Conservation (phyloP, 1,139 yeast genomes). For the Suhomyces yuchorum region DNA sequence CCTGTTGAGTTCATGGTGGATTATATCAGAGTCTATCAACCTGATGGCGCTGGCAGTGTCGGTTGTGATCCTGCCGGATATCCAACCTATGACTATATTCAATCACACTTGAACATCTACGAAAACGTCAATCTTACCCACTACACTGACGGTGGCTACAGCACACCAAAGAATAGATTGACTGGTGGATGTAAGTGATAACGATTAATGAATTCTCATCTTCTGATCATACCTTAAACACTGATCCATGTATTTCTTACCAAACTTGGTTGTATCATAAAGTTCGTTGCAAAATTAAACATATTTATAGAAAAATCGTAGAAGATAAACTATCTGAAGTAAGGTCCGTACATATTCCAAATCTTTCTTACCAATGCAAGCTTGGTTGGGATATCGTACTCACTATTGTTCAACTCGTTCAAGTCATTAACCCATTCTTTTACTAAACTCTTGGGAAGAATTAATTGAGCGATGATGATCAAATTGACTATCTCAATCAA, state of each 20-base stretch:
- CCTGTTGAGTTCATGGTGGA: constrained; percentile 72
- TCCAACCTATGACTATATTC: constrained; percentile 77
- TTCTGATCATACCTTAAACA: constrained; percentile 5
- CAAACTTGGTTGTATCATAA: constrained; percentile 10
- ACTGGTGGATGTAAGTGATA: constrained; percentile 19
- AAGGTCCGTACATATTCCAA: constrained; percentile 55
- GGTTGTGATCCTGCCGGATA: constrained; percentile 77
- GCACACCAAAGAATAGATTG: constrained; percentile 55
- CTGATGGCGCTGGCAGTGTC: constrained; percentile 47
- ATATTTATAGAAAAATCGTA: constrained; percentile 4
- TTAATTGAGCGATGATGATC: constrained; percentile 46
- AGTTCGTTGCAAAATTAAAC: constrained; percentile 3
- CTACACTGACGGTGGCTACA: constrained; percentile 70
- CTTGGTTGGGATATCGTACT: constrained; percentile 32
- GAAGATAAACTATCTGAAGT: constrained; percentile 26
- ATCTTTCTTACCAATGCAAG: constrained; percentile 52
- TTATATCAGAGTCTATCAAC: constrained; percentile 80
- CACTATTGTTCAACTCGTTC: constrained; percentile 49
- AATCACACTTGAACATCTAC: constrained; percentile 64
- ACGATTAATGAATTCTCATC: constrained; percentile 10
- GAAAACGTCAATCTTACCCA: constrained; percentile 60
- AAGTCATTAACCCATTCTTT: constrained; percentile 59
- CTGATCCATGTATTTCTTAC: constrained; percentile 9
- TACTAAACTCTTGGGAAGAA: constrained; percentile 50
- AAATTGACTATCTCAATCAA: constrained; percentile 60